A percentile compares a stretch with the other conserved stretches of the same genome.
These are phyloP conservation scores for Xylariaceae sp. DNA, from an alignment of 2,329 filamentous ascomycete genomes.

Conservation along the genomic window DNA sequence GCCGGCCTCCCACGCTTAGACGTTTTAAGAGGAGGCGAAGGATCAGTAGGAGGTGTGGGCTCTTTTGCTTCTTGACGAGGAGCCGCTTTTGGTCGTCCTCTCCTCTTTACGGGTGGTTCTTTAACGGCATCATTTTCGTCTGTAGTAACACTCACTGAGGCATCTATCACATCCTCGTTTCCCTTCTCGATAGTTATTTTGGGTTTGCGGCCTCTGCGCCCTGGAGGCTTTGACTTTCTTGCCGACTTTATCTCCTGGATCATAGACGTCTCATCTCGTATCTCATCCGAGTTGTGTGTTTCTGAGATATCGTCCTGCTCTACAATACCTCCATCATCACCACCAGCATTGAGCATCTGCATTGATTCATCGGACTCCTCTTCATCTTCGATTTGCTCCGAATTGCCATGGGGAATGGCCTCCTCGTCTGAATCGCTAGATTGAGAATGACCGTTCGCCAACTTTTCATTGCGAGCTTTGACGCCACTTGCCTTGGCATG, in stretches of 20 bases:
- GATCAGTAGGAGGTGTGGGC: slow-evolving; percentile 15
- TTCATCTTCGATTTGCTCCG: slow-evolving; percentile 27
- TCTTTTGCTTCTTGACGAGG: slow-evolving; percentile 22
- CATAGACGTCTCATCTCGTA: slow-evolving; percentile 31
- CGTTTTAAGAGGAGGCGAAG: slow-evolving; percentile 28
- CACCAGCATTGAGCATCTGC: slow-evolving; percentile 35
- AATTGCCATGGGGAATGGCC: slow-evolving; percentile 31
- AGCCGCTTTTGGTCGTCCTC: slow-evolving; percentile 35
- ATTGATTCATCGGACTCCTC: slow-evolving; percentile 33
- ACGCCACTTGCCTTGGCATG: slow-evolving; percentile 36
- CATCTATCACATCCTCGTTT: slow-evolving; percentile 26
- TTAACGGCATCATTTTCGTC: slow-evolving; percentile 29
- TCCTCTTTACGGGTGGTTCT: slow-evolving; percentile 36
- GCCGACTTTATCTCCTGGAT: slow-evolving; percentile 28
- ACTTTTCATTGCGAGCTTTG: slow-evolving; percentile 31
- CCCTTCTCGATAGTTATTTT: slow-evolving; percentile 32
- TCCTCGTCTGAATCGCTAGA: slow-evolving; percentile 29
- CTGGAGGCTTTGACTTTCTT: slow-evolving; percentile 33
- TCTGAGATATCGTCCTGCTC: slow-evolving; percentile 18
- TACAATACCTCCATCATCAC: slow-evolving; percentile 26
- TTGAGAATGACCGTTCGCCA: slow-evolving; percentile 27
- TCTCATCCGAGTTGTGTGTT: slow-evolving; percentile 32
- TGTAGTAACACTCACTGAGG: slow-evolving; percentile 19
- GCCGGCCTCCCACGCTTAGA: slow-evolving; percentile 32
- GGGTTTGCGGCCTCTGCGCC: slow-evolving; percentile 37